phyloP scores from a whole-genome alignment of 2,329 filamentous ascomycete species.

The Leptographium lundbergii region DNA sequence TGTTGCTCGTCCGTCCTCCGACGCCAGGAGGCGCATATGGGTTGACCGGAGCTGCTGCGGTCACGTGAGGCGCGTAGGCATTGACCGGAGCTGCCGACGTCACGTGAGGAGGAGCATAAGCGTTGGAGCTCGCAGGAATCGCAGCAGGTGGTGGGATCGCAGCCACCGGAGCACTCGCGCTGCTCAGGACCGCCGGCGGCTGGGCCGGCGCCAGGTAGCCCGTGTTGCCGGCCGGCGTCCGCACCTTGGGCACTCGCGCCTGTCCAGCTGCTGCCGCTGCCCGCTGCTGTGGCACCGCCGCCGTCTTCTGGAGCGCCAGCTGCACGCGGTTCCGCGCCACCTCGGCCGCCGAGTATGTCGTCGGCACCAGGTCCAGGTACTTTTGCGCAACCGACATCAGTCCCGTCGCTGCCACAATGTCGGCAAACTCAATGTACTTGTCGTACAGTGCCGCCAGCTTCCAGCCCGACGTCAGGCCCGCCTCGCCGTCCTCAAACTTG shows the following conservation, averaged over 20 bases:
- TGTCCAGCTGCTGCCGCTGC: conserved; percentile 7
- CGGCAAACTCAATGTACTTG: conserved; percentile 94
- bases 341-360: conserved; percentile 74
- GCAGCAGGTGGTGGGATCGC: too few relatives aligned
- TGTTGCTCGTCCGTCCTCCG: background rate
- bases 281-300: background rate
- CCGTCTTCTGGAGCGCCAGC: conserved; percentile 57
- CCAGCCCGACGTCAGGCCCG: conserved; percentile 62
- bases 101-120: too few relatives aligned
- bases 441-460: conserved; percentile 80
- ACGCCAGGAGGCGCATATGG: conserved; percentile 17
- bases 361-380: conserved; percentile 79
- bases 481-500: conserved; percentile 75
- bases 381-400: conserved; percentile 77
- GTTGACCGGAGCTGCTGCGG: conserved; percentile 21
- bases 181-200: background rate
- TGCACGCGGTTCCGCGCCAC: conserved; percentile 74
- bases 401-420: conserved; percentile 84
- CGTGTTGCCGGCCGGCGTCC: conserved; percentile 2
- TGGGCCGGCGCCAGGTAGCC: conserved; percentile 33
- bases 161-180: background rate
- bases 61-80: conserved; percentile 31
- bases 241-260: conserved; percentile 15
- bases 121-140: too few relatives aligned
- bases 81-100: conserved; percentile 17